These are phyloP conservation scores for Parathielavia hyrcaniae DNA, from an alignment of 495 filamentous ascomycete species.

Conservation along the genomic window DNA sequence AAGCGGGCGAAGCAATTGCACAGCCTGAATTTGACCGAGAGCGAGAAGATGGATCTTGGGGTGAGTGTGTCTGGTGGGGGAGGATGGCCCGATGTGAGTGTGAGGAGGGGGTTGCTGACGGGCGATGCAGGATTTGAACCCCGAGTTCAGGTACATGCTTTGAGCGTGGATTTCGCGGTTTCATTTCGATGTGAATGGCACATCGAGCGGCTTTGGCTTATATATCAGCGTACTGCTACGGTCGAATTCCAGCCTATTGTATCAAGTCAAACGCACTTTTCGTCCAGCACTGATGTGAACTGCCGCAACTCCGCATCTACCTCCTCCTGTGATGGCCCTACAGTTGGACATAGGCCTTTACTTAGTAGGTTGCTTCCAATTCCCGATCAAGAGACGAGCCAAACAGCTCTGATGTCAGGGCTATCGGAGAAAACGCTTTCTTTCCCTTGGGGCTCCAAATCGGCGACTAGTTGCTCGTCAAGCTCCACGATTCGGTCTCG, in stretches of 20 bases:
- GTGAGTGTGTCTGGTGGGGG: slow-evolving; percentile 16
- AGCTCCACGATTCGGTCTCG: slow-evolving; percentile 81
- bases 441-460: slow-evolving; percentile 50
- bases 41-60: slow-evolving; percentile 67
- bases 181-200: neutral
- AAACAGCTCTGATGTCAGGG: slow-evolving; percentile 52
- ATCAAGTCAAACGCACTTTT: too few relatives aligned
- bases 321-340: too few relatives aligned
- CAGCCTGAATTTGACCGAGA: slow-evolving; percentile 57
- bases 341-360: too few relatives aligned
- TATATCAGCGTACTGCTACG: neutral
- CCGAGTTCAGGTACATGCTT: slow-evolving; percentile 54
- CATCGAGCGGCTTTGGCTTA: neutral
- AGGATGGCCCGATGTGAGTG: too few relatives aligned
- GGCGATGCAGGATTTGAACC: slow-evolving; percentile 50
- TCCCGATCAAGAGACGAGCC: too few relatives aligned
- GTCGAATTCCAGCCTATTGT: too few relatives aligned
- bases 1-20: slow-evolving; percentile 49
- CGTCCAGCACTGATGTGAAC: neutral
- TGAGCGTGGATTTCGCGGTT: slow-evolving; percentile 2
- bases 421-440: slow-evolving; percentile 74
- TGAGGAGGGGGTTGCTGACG: slow-evolving; percentile 2
- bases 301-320: neutral
- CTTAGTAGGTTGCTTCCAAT: too few relatives aligned
- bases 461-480: slow-evolving; percentile 59